phyloP scores from a whole-genome alignment of 208 protist species.

The Giardia muris region DNA sequence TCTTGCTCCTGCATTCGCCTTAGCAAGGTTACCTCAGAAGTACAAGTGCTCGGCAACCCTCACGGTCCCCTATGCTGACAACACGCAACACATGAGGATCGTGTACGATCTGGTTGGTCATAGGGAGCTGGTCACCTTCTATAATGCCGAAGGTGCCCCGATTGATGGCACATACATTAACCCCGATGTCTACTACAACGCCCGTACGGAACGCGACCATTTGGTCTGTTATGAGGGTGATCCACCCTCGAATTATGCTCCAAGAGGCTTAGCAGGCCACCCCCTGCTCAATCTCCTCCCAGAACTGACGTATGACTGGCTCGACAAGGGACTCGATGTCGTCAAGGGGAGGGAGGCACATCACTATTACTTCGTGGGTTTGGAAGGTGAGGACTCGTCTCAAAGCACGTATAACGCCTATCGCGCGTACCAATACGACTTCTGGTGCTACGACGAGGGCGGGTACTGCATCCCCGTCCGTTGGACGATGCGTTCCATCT shows the following conservation, averaged over 20 bases:
- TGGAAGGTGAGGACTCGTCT: background rate
- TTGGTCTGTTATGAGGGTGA: background rate
- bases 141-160: background rate
- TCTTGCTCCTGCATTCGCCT: no score
- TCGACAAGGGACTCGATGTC: background rate
- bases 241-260: background rate
- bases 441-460: background rate
- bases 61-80: background rate
- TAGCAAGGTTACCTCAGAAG: no score
- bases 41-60: background rate
- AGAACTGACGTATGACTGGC: background rate
- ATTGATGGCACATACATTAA: background rate
- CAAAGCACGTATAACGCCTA: background rate
- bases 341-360: background rate
- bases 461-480: background rate
- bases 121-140: background rate
- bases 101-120: background rate
- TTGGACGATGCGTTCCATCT: slow-evolving; percentile 12
- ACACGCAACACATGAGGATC: background rate
- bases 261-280: background rate
- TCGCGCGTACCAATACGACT: background rate
- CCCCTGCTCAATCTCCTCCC: background rate
- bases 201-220: background rate
- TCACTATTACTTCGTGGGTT: background rate
- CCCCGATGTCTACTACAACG: background rate